A percentile compares a stretch with the other conserved stretches of the same genome.
These are phyloP conservation scores for Seiridium cupressi DNA, from an alignment of 2,329 filamentous ascomycete genomes.

Conservation along the genomic window DNA sequence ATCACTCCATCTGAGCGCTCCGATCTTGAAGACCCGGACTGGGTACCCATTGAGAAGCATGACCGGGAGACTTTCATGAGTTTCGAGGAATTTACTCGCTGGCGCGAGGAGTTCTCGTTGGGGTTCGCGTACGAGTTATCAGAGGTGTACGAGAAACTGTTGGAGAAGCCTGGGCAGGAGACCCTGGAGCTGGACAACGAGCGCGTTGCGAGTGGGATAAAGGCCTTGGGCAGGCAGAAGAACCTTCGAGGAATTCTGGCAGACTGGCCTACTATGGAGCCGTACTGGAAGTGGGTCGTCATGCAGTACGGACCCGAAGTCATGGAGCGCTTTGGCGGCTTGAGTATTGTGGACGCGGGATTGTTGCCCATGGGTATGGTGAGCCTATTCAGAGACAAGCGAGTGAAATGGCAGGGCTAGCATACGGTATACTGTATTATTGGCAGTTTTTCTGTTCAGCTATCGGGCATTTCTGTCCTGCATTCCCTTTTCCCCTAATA, in stretches of 20 bases:
- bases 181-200: conserved; percentile 23
- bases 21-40: conserved; percentile 19
- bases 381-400: conserved; percentile 39
- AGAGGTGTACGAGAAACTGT: conserved; percentile 33
- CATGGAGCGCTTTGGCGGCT: conserved; percentile 40
- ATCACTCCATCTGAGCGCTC: background rate
- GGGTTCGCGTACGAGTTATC: conserved; percentile 21
- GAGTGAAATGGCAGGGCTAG: conserved; percentile 40
- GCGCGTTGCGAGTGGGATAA: conserved; percentile 20
- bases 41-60: conserved; percentile 25
- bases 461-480: no score
- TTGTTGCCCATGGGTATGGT: conserved; percentile 48
- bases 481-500: no score
- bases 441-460: no score
- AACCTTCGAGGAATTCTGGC: conserved; percentile 12
- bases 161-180: conserved; percentile 27
- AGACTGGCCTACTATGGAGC: conserved; percentile 30
- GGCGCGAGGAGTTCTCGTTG: conserved; percentile 28
- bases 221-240: conserved; percentile 4
- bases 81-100: conserved; percentile 41
- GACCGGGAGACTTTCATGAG: conserved; percentile 39
- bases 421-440: no score
- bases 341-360: conserved; percentile 42
- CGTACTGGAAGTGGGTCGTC: conserved; percentile 48
- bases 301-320: conserved; percentile 44